A percentile compares a stretch with the other conserved stretches of the same genome.
Conservation (phyloP, 768 basidiomycete species). For the Coprinellus micaceus region DNA sequence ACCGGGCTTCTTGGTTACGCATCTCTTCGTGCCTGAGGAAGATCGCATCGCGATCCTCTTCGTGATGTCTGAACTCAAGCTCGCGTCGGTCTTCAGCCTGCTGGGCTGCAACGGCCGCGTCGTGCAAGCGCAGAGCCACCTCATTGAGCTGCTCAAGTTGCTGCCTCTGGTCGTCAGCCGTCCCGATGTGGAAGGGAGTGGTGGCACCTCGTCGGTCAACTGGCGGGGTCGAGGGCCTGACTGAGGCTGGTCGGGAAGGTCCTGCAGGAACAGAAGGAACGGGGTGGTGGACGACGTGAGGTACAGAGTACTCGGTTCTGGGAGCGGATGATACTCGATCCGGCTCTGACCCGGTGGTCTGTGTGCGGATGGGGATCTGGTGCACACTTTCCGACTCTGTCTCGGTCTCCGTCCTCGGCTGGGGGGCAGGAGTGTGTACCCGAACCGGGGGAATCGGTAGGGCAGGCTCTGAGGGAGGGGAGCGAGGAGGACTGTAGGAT, state of each 20-base stretch:
- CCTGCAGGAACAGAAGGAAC: neutral
- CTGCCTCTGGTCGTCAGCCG: slow-evolving; percentile 46
- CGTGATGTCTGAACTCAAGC: slow-evolving; percentile 56
- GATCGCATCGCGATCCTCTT: slow-evolving; percentile 59
- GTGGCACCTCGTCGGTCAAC: slow-evolving; percentile 27
- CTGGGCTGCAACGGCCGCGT: slow-evolving; percentile 45
- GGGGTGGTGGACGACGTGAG: no score
- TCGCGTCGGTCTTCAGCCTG: slow-evolving; percentile 66
- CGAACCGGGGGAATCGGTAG: slow-evolving; percentile 5
- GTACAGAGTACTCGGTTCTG: no score
- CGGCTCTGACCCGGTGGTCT: no score
- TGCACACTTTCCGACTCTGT: neutral
- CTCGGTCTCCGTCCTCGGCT: no score
- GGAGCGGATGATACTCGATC: neutral
- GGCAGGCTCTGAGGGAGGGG: neutral
- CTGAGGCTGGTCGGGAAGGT: neutral
- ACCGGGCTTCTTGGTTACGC: slow-evolving; percentile 52
- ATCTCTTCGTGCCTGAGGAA: slow-evolving; percentile 59
- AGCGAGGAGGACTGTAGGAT: neutral
- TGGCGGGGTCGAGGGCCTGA: slow-evolving; percentile 9
- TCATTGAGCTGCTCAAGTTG: slow-evolving; percentile 56
- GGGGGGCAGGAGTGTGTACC: neutral
- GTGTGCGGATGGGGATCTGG: neutral
- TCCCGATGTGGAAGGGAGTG: slow-evolving; percentile 38
- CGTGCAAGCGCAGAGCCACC: slow-evolving; percentile 46